Base-by-base conservation (phyloP, 2,329 filamentous ascomycete genomes). In the Cladosporium sp. region DNA sequence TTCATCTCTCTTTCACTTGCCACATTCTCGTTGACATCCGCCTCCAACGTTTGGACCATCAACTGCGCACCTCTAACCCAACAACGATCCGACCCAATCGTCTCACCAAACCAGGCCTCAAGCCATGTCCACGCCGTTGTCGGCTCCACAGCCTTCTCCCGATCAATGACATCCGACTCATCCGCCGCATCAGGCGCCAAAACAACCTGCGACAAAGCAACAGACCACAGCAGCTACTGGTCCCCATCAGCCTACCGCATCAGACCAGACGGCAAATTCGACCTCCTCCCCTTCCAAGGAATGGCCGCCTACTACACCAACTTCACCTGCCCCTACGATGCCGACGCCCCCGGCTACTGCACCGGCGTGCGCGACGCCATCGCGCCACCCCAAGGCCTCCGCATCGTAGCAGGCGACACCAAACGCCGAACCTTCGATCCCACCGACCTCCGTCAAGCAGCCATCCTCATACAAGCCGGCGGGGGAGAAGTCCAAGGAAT, bases 341-440 rank as follows among this genome's bases (percentile, higher is more conserved):
- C 47, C 11, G 12, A 27, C n/a, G 38, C 47, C 3, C 40, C 47
- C 2, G 47, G 47, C 39, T 43, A 50, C 39, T 50, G 47, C 33
- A 38, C 38, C 20, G 38, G 40, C 16, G 32, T 38, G 18, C 47
- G 20, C 39, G 16, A 43, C 8, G 30, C 47, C 38, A 38, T 38
- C 15, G 47, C 85, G 13, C 89, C 88, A 71, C 86, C 86, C 8
- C 63, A 76, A n/a, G 84, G 83, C n/a, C 76, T 91, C 56, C 79
- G 82, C 63, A 88, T 91, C 73, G 61, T 90, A 47, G 80, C 77
- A 53, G 86, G 86, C 40, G 75, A 87, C 60, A 67, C 47, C 78
- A 18, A 77, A 43, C 47, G 47, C n/a, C 47, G 47, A 16, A 42
- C 47, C 12, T 36, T 36, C 30, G 40, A 50, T 25, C n/a, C 33